phyloP scores from a whole-genome alignment of 495 filamentous ascomycete species.

The Aspergillus conjunctus region DNA sequence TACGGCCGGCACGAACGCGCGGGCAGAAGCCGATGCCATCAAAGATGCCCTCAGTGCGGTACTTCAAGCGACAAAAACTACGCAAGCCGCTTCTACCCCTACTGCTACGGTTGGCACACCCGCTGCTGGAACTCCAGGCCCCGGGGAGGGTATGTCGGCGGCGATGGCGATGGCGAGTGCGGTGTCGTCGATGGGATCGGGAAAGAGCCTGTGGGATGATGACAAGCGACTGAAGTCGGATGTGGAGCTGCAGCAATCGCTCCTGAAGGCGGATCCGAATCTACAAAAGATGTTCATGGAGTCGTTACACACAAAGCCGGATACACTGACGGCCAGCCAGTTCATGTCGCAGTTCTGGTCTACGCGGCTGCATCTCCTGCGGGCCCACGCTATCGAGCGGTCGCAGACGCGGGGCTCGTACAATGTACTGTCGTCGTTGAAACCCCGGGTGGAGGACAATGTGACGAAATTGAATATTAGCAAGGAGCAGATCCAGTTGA shows the following conservation, averaged over 20 bases:
- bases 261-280: constrained; percentile 72
- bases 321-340: constrained; percentile 70
- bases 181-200: constrained; percentile 43
- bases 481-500: constrained; percentile 89
- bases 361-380: constrained; percentile 75
- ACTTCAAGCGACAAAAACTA: constrained; percentile 69
- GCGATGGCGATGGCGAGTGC: constrained; percentile 64
- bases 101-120: constrained; percentile 19
- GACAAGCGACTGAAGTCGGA: constrained; percentile 73
- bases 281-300: constrained; percentile 82
- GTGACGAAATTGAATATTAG: constrained; percentile 79
- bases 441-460: constrained; percentile 75
- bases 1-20: constrained; percentile 72
- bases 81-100: constrained; percentile 40
- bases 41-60: constrained; percentile 77
- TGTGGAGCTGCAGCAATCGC: constrained; percentile 77
- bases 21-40: constrained; percentile 79
- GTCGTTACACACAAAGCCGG: constrained; percentile 73
- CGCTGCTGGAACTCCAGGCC: constrained; percentile 22
- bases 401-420: constrained; percentile 83
- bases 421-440: constrained; percentile 90
- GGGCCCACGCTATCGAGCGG: constrained; percentile 86
- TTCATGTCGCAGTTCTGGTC: constrained; percentile 95
- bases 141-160: constrained; percentile 50
- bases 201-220: constrained; percentile 67